These are phyloP conservation scores for Casuarina glauca DNA, from an alignment of 306 rosid genomes.

Conservation along the genomic window DNA sequence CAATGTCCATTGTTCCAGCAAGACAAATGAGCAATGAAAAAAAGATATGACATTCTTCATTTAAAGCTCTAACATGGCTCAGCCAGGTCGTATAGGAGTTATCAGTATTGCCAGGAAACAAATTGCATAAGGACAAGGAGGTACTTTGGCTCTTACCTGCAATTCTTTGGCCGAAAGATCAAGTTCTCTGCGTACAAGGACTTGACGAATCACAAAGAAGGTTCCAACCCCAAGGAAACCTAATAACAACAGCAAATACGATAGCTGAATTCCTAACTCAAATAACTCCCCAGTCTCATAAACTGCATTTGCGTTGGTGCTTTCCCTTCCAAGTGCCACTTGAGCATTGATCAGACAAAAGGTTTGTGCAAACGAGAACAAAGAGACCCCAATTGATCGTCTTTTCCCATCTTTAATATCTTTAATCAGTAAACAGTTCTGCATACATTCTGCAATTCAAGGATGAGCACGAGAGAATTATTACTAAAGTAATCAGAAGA, in stretches of 20 bases:
- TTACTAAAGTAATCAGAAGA: not conserved
- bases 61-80: slow-evolving; percentile 21
- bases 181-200: slow-evolving; percentile 94
- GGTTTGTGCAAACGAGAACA: slow-evolving; percentile 60
- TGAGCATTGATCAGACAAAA: slow-evolving; percentile 55
- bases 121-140: slow-evolving; percentile 9
- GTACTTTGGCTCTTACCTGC: slow-evolving; percentile 54
- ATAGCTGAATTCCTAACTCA: slow-evolving; percentile 88
- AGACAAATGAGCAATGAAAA: not conserved
- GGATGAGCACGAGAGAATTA: slow-evolving; percentile 13
- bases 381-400: slow-evolving; percentile 43
- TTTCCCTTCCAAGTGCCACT: slow-evolving; percentile 58
- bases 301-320: slow-evolving; percentile 48
- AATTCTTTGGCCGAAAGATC: slow-evolving; percentile 98
- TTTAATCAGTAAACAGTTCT: slow-evolving; percentile 31
- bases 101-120: slow-evolving; percentile 14
- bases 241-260: slow-evolving; percentile 65
- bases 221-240: slow-evolving; percentile 85
- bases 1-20: slow-evolving; percentile 6
- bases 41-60: not conserved
- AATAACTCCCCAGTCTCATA: slow-evolving; percentile 80
- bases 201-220: slow-evolving; percentile 87
- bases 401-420: slow-evolving; percentile 42
- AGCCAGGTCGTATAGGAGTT: not conserved
- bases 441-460: slow-evolving; percentile 37